phyloP scores from a whole-genome alignment of 2,329 filamentous ascomycete genomes.

The Scytalidium lignicola region DNA sequence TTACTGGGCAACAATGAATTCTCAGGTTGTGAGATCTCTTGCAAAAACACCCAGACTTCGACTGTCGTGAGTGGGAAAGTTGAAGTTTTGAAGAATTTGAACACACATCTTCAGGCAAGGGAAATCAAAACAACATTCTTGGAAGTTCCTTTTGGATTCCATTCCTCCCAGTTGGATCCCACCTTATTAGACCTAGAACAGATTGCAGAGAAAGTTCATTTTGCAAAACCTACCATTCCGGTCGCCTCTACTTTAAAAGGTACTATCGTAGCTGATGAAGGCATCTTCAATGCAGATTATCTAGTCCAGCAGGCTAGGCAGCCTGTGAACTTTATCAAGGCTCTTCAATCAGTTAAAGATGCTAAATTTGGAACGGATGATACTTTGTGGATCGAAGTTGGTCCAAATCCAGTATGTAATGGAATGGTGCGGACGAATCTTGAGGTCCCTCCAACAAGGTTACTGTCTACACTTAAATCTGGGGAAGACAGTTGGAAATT shows the following conservation, averaged over 20 bases:
- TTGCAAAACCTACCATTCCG: constrained; percentile 49
- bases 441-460: constrained; percentile 28
- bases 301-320: constrained; percentile 59
- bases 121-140: constrained; percentile 43
- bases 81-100: constrained; percentile 47
- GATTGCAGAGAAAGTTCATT: constrained; percentile 45
- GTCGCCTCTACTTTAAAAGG: constrained; percentile 63
- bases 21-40: constrained; percentile 42
- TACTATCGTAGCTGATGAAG: constrained; percentile 50
- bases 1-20: constrained; percentile 43
- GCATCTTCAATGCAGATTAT: constrained; percentile 54
- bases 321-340: constrained; percentile 62
- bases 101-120: constrained; percentile 16
- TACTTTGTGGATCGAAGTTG: constrained; percentile 65
- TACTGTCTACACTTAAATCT: constrained; percentile 43
- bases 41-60: constrained; percentile 68
- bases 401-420: constrained; percentile 63
- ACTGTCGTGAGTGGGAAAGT: constrained; percentile 60
- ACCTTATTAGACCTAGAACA: constrained; percentile 53
- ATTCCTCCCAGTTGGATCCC: constrained; percentile 58
- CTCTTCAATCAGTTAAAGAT: constrained; percentile 51
- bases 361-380: constrained; percentile 56
- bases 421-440: constrained; percentile 63
- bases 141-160: constrained; percentile 61
- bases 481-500: constrained; percentile 50